These are phyloP conservation scores for Citrus sp. DNA, from an alignment of 345 rosid genomes.

Conservation along the genomic window DNA sequence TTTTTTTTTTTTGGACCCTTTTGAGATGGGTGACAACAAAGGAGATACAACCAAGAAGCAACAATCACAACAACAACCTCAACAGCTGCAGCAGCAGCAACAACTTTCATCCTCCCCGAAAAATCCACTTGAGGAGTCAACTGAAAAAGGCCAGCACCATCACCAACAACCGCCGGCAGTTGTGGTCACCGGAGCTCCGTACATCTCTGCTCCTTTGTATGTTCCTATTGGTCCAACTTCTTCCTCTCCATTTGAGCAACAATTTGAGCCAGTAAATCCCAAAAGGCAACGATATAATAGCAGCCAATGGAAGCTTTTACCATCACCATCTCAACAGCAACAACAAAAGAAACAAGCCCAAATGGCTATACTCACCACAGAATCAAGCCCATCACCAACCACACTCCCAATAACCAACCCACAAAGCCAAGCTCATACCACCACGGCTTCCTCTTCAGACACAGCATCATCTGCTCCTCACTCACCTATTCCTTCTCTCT, in stretches of 20 bases:
- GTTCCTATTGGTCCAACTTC: slow-evolving; percentile 47
- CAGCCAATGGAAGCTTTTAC: slow-evolving; percentile 78
- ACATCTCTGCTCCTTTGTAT: slow-evolving; percentile 56
- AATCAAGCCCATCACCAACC: slow-evolving; percentile 51
- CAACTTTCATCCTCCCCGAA: slow-evolving; percentile 45
- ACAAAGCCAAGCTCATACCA: slow-evolving; percentile 31
- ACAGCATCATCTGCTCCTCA: slow-evolving; percentile 75
- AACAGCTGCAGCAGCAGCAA: slow-evolving; percentile 12
- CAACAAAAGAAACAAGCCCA: slow-evolving; percentile 25
- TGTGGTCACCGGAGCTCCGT: slow-evolving; percentile 34
- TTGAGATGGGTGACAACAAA: slow-evolving; percentile 56
- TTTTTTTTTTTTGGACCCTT: slow-evolving; percentile 21
- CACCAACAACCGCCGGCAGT: slow-evolving; percentile 37
- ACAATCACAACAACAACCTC: slow-evolving; percentile 38
- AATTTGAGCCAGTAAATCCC: slow-evolving; percentile 53
- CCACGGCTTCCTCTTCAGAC: slow-evolving; percentile 74
- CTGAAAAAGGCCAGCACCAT: slow-evolving; percentile 37
- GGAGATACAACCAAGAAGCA: slow-evolving; percentile 53
- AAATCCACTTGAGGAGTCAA: slow-evolving; percentile 47
- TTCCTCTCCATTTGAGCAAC: slow-evolving; percentile 51
- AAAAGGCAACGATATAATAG: slow-evolving; percentile 64
- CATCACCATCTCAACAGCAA: slow-evolving; percentile 44
- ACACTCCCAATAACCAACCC: slow-evolving; percentile 30
- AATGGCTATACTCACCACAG: slow-evolving; percentile 23
- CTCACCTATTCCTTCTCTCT: slow-evolving; percentile 53